A percentile compares a stretch with the other conserved stretches of the same genome.
phyloP scores from a whole-genome alignment of 2,329 filamentous ascomycete genomes.

The Ramularia endophylla region DNA sequence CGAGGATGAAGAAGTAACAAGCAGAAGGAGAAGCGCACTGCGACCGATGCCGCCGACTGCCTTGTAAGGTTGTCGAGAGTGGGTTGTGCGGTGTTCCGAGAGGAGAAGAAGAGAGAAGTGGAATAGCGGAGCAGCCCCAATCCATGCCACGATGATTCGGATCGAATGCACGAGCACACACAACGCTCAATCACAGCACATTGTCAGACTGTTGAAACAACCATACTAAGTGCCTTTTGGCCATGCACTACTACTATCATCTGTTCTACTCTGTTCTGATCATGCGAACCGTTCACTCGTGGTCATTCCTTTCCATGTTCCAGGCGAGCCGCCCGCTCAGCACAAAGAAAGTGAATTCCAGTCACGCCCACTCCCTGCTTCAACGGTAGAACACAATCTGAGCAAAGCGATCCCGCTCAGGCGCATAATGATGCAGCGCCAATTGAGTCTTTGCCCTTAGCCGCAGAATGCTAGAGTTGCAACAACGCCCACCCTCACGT shows the following conservation, averaged over 20 bases:
- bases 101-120: slow-evolving; percentile 4
- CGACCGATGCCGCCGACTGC: slow-evolving; percentile 6
- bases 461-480: slow-evolving; percentile 9
- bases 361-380: slow-evolving; percentile 1
- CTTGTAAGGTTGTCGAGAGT: slow-evolving; percentile 8
- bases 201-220: too few species aligned
- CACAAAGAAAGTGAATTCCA: slow-evolving; percentile 14
- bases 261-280: too few species aligned
- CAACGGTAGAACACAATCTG: too few species aligned
- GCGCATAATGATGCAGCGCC: slow-evolving; percentile 14
- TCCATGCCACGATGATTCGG: too few species aligned
- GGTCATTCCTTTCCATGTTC: too few species aligned
- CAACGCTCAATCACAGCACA: too few species aligned
- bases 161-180: too few species aligned
- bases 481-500: not conserved
- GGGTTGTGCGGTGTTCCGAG: slow-evolving; percentile 6
- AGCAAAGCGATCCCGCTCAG: slow-evolving; percentile 8
- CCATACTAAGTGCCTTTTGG: too few species aligned
- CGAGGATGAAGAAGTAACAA: slow-evolving; percentile 10
- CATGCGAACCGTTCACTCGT: too few species aligned
- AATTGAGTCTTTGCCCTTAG: slow-evolving; percentile 11
- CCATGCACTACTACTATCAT: too few species aligned
- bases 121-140: not conserved
- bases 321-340: slow-evolving; percentile 5
- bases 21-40: slow-evolving; percentile 10